A percentile compares a stretch with the other conserved stretches of the same genome.
phyloP scores from a whole-genome alignment of 2,329 filamentous ascomycete genomes.

The Calcarisporium arbuscula region DNA sequence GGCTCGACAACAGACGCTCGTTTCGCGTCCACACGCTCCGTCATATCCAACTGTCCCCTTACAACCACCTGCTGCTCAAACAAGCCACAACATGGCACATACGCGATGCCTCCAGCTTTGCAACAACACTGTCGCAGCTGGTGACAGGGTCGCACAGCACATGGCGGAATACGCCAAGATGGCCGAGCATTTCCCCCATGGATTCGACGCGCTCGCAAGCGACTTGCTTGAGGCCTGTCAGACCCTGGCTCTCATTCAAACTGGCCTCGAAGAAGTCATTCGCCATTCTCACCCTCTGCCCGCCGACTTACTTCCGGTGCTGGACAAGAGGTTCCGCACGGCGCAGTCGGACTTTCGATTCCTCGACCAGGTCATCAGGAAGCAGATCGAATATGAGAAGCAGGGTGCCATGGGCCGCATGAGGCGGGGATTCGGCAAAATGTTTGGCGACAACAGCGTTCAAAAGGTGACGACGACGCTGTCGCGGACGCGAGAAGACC shows the following conservation, averaged over 20 bases:
- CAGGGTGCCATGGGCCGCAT: constrained; percentile 54
- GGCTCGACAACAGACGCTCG: too few relatives aligned
- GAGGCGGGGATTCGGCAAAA: constrained; percentile 55
- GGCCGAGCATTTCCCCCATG: constrained; percentile 45
- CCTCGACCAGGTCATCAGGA: constrained; percentile 56
- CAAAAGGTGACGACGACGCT: constrained; percentile 53
- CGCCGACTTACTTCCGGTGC: constrained; percentile 53
- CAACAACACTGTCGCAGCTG: constrained; percentile 50
- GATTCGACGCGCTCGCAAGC: constrained; percentile 53
- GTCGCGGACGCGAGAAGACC: constrained; percentile 50
- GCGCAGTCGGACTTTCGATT: constrained; percentile 56
- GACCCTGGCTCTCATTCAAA: constrained; percentile 62
- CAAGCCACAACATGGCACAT: constrained; percentile 19
- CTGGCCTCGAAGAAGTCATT: constrained; percentile 51
- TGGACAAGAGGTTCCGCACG: constrained; percentile 57
- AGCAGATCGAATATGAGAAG: constrained; percentile 56
- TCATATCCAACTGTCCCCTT: too few relatives aligned
- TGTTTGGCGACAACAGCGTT: constrained; percentile 57
- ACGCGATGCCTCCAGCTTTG: constrained; percentile 38
- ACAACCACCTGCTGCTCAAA: neutral
- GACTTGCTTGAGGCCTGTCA: constrained; percentile 63
- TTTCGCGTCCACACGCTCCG: too few relatives aligned
- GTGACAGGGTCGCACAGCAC: constrained; percentile 58
- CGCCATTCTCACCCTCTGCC: constrained; percentile 48
- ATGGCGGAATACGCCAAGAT: constrained; percentile 59